A percentile compares a stretch with the other conserved stretches of the same genome.
These are phyloP conservation scores for Fusarium albidum DNA, from an alignment of 2,329 filamentous ascomycete species.

Conservation along the genomic window DNA sequence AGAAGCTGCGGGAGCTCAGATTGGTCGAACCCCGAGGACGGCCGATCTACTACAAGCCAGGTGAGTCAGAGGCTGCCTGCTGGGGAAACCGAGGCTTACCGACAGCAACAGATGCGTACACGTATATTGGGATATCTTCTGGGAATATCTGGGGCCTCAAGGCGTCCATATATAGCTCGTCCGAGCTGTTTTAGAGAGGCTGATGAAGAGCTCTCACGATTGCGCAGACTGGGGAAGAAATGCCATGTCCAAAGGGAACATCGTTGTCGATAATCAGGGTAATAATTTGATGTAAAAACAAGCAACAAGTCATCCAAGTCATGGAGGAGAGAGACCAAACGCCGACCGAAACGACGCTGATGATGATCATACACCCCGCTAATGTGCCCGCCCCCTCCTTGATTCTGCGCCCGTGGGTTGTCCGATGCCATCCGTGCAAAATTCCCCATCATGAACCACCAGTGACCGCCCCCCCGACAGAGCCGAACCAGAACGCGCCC, in stretches of 20 bases:
- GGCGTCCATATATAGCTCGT: conserved; percentile 64
- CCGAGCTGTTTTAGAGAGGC: conserved; percentile 45
- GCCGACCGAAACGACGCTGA: conserved; percentile 9
- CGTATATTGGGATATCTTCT: conserved; percentile 68
- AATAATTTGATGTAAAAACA: conserved; percentile 7
- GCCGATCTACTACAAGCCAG: conserved; percentile 81
- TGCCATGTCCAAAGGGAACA: background rate
- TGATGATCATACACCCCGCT: conserved; percentile 16
- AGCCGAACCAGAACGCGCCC: conserved; percentile 2
- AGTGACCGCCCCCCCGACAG: background rate
- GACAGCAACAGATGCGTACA: conserved; percentile 66
- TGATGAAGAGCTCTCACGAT: conserved; percentile 15
- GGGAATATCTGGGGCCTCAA: conserved; percentile 70
- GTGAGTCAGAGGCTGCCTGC: conserved; percentile 51
- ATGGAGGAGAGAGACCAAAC: conserved; percentile 23
- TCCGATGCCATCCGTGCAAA: background rate
- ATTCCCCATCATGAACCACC: background rate
- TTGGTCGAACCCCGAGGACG: conserved; percentile 58
- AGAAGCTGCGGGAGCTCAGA: conserved; percentile 67
- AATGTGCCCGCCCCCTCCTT: conserved; percentile 13
- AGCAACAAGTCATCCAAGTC: conserved; percentile 21
- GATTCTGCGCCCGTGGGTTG: conserved; percentile 2
- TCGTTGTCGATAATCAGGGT: conserved; percentile 1
- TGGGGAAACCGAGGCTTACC: conserved; percentile 21
- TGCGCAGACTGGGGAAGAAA: background rate